Conservation (phyloP, 768 basidiomycete species). For the Termitomyces sp. region DNA sequence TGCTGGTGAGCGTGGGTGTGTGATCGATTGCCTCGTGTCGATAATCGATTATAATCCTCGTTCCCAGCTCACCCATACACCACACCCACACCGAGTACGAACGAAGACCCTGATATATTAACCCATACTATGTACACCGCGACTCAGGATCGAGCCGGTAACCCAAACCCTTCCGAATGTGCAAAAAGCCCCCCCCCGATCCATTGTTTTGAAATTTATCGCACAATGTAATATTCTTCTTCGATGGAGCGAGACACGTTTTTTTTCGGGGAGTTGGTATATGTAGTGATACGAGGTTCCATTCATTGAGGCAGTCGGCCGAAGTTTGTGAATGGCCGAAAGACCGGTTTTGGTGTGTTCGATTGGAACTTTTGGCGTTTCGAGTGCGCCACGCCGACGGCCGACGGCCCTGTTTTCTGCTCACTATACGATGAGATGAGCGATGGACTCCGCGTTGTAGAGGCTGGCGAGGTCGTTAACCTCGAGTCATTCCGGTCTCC, state of each 20-base stretch:
- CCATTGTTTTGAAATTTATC: neutral
- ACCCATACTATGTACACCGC: too few relatives aligned
- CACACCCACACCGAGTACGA: neutral
- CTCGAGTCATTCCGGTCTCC: neutral
- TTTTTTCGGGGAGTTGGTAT: neutral
- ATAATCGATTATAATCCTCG: neutral
- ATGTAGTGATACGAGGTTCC: too few relatives aligned
- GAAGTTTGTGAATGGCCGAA: neutral
- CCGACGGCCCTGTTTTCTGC: too few relatives aligned
- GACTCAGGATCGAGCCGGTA: neutral
- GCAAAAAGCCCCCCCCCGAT: neutral
- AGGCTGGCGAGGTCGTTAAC: neutral
- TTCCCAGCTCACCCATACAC: too few relatives aligned
- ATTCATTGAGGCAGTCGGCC: neutral
- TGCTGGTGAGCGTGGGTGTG: neutral
- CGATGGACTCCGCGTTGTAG: slow-evolving; percentile 6
- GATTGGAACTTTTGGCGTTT: neutral
- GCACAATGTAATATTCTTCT: neutral
- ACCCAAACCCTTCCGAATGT: neutral
- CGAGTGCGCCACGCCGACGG: neutral
- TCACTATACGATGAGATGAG: neutral
- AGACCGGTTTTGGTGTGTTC: neutral
- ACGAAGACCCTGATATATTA: too few relatives aligned
- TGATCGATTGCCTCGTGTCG: neutral
- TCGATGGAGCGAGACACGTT: neutral